These are phyloP conservation scores for Pseudozyma pruni DNA, from an alignment of 1,284 basidiomycete species.

Conservation along the genomic window DNA sequence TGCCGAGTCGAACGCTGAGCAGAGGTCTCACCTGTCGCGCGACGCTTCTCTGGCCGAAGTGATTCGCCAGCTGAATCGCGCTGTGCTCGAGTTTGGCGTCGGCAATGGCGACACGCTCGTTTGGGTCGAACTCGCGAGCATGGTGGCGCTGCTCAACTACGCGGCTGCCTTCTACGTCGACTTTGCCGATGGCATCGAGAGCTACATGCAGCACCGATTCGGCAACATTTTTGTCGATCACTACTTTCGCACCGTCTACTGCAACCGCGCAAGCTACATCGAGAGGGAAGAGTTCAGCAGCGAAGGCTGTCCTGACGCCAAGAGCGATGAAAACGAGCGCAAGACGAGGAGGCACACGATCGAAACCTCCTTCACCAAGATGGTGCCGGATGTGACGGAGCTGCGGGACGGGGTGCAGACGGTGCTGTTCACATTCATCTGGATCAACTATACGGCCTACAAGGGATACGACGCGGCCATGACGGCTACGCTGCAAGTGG, in stretches of 20 bases:
- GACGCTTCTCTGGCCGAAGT: slow-evolving; percentile 4
- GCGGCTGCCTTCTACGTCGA: slow-evolving; percentile 14
- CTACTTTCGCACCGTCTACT: slow-evolving; percentile 2
- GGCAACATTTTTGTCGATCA: neutral
- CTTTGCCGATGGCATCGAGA: slow-evolving; percentile 10
- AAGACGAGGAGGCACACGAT: neutral
- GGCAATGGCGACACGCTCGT: neutral
- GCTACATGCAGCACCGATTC: slow-evolving; percentile 1
- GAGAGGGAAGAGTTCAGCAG: slow-evolving; percentile 23
- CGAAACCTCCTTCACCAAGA: neutral
- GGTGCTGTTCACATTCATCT: slow-evolving; percentile 27
- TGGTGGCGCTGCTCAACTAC: slow-evolving; percentile 35
- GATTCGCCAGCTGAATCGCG: slow-evolving; percentile 19
- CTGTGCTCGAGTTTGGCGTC: slow-evolving; percentile 6
- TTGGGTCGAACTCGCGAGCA: slow-evolving; percentile 14
- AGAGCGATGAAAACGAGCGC: neutral
- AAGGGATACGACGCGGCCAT: neutral
- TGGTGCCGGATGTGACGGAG: slow-evolving; percentile 21
- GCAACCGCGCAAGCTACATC: slow-evolving; percentile 7
- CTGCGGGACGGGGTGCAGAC: slow-evolving; percentile 27
- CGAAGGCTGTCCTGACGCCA: neutral
- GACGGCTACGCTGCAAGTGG: slow-evolving; percentile 7
- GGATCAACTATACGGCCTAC: slow-evolving; percentile 33
- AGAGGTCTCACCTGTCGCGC: slow-evolving; percentile 9
- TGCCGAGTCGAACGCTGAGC: slow-evolving; percentile 8